Evolutionary conservation across 2,329 filamentous ascomycete species (phyloP), one percentile per base, ranked within the genome.

Genomic region (Pseudopithomyces maydicus): DNA sequence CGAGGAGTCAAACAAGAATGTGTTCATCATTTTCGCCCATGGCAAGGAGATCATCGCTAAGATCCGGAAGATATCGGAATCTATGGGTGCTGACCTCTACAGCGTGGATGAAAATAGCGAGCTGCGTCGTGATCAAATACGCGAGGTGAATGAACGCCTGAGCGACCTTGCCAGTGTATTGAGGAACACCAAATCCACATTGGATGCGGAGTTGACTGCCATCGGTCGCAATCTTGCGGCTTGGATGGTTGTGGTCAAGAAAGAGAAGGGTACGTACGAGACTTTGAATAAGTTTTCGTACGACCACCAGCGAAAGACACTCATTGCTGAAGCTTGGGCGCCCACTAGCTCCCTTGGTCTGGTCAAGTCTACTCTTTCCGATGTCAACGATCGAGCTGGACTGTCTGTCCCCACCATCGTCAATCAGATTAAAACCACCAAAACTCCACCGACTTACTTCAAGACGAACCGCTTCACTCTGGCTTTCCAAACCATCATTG

Each of bases 401-500:
- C 84, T 98, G 54, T 96, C 94, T n/a, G 92, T 98, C 26, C 94
- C 96, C 7, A 98, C 94, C 51, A 98, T 99, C 70, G 94, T 99
- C 81, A 98, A 98, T 77, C 92, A 97, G 80, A 95, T 99, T 74
- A 89, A 88, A 69, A 98, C 94, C 42, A 97, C 93, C 80, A 98
- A 97, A 84, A 98, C 91, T 6, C 95, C 96, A 23, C 95, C 95
- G 0, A 99, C 95, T 0, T 98, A 96, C 77, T 87, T 97, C 77
- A 96, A 96, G 81, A 97, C 93, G 32, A 99, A 99, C 84, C 97
- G 94, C 78, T 98, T 98, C 74, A 99, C 96, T 2, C 89, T 97
- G 71, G 95, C 90, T 22, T 99, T 99, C 82, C 95, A 99, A 79
- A 98, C 94, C 56, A 99, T 99, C 75, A 96, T 99, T 76, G 94